Conservation (phyloP, 2,329 filamentous ascomycete species). For the Neofusicoccum umdonicola region DNA sequence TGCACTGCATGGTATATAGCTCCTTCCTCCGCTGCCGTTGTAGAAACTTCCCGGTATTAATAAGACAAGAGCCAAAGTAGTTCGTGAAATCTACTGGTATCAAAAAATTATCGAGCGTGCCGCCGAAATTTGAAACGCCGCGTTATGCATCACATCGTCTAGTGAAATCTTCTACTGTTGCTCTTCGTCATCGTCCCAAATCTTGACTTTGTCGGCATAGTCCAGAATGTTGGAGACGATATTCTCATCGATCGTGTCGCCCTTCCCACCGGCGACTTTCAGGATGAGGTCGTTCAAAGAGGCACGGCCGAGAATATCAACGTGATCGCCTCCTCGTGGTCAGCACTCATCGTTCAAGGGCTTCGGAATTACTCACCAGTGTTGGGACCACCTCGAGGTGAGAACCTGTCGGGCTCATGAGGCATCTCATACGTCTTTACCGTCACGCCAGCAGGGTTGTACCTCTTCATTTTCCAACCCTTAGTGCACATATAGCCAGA, state of each 20-base stretch:
- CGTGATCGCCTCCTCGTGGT: constrained; percentile 69
- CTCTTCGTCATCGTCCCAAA: constrained; percentile 59
- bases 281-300: constrained; percentile 89
- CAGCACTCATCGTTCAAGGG: background rate
- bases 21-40: background rate
- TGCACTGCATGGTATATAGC: background rate
- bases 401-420: constrained; percentile 91
- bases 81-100: constrained; percentile 6
- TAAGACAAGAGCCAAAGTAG: background rate
- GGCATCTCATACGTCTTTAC: constrained; percentile 93
- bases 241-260: constrained; percentile 72
- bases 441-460: constrained; percentile 80
- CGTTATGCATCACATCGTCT: constrained; percentile 9
- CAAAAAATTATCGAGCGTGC: background rate
- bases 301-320: constrained; percentile 88
- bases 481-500: constrained; percentile 95
- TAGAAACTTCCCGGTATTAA: no score
- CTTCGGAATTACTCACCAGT: constrained; percentile 47
- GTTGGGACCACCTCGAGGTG: constrained; percentile 69
- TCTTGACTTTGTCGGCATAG: constrained; percentile 79
- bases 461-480: constrained; percentile 90
- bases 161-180: background rate
- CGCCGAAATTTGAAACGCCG: background rate
- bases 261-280: constrained; percentile 79
- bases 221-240: constrained; percentile 78